Evolutionary conservation across 2,329 filamentous ascomycete genomes (phyloP).

Genomic region (Aspergillus quadricinctus): DNA sequence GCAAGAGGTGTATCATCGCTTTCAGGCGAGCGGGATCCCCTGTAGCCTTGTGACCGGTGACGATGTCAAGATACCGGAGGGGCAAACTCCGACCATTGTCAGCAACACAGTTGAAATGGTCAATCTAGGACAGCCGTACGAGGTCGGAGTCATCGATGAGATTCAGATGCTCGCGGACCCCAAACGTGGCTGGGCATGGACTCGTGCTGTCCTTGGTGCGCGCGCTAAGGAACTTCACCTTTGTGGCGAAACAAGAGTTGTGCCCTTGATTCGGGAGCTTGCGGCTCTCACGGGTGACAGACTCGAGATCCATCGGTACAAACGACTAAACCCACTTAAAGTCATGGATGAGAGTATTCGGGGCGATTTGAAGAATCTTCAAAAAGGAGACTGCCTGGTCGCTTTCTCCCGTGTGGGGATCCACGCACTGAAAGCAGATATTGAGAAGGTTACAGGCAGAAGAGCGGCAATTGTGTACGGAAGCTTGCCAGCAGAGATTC

Average conservation of each 20-base stretch:
- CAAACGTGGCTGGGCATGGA: constrained; percentile 91
- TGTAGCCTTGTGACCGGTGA: constrained; percentile 89
- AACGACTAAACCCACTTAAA: constrained; percentile 74
- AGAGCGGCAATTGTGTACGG: constrained; percentile 93
- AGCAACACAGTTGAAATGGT: constrained; percentile 97
- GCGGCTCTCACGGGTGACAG: constrained; percentile 77
- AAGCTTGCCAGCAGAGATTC: constrained; percentile 82
- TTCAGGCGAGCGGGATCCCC: constrained; percentile 69
- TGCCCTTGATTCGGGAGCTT: constrained; percentile 72
- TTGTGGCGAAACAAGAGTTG: constrained; percentile 81
- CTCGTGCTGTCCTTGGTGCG: constrained; percentile 79
- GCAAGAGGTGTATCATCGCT: constrained; percentile 88
- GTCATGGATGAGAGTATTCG: constrained; percentile 61
- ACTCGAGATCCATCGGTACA: constrained; percentile 74
- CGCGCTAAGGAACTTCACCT: constrained; percentile 86
- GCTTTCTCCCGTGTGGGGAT: constrained; percentile 79
- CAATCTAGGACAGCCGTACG: constrained; percentile 55
- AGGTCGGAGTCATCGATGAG: constrained; percentile 95
- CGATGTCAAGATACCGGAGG: constrained; percentile 68
- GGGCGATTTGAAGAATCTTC: constrained; percentile 60
- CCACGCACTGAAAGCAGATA: constrained; percentile 70
- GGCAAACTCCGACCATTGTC: constrained; percentile 54
- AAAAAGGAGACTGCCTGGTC: constrained; percentile 89
- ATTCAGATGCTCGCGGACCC: constrained; percentile 91
- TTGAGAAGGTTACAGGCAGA: constrained; percentile 70